These are phyloP conservation scores for Sechiopsis laciniata DNA, from an alignment of 306 rosid genomes.

Conservation along the genomic window DNA sequence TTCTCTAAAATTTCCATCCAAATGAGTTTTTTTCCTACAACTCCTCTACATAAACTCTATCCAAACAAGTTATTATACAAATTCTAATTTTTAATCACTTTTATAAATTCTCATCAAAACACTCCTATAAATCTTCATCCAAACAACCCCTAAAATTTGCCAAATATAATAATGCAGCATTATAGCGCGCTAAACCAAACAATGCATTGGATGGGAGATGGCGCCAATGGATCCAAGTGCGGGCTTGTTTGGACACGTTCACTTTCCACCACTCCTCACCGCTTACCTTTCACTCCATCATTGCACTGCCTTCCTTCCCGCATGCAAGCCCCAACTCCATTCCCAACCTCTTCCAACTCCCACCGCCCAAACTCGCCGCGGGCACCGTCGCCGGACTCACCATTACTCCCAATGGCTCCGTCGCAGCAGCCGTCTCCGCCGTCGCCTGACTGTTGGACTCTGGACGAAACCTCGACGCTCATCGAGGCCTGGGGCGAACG, in stretches of 20 bases:
- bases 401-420: conserved; percentile 22
- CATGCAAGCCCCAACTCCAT: not conserved
- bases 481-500: conserved; percentile 71
- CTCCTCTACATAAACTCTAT: too few relatives aligned
- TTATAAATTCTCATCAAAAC: too few relatives aligned
- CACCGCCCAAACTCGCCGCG: not conserved
- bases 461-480: conserved; percentile 60
- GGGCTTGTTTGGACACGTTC: conserved; percentile 10
- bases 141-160: too few relatives aligned
- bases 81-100: too few relatives aligned
- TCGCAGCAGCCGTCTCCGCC: conserved; percentile 26
- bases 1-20: too few relatives aligned
- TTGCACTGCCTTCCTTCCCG: not conserved
- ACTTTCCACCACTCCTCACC: conserved; percentile 11
- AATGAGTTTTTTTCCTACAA: too few relatives aligned
- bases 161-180: too few relatives aligned
- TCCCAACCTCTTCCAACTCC: not conserved
- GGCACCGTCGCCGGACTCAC: conserved; percentile 23
- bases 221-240: conserved; percentile 23
- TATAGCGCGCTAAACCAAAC: too few relatives aligned
- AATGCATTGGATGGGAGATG: not conserved
- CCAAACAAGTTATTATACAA: too few relatives aligned
- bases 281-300: conserved; percentile 7
- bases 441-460: conserved; percentile 58
- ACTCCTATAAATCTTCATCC: too few relatives aligned